Evolutionary conservation across 208 protist species (phyloP), one percentile per base, ranked within the genome.

Genomic region (Leishmania arabica): DNA sequence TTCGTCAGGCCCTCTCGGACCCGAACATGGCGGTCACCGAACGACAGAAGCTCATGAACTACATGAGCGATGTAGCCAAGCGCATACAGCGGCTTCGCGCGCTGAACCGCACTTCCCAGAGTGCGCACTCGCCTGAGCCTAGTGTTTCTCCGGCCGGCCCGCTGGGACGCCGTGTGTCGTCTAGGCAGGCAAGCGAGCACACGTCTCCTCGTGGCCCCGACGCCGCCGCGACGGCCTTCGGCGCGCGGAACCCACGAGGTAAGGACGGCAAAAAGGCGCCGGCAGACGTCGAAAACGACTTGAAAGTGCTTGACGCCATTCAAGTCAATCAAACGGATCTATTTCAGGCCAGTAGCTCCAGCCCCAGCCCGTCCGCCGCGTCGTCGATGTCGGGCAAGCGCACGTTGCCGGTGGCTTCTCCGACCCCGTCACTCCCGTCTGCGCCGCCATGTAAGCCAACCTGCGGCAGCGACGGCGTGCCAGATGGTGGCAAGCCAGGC

Each of bases 41-140:
- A 68, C 82, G 79, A 53, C 74, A 89, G 45, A 74, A 73, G 2
- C 82, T 95, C 17, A 88, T 88, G 80, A 86, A 90, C 58, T 93
- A 92, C 78, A 87, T 93, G 77, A 88, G 89, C 65, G 88, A 93
- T 74, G 89, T 95, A 0, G 90, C 89, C 21, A 89, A 89, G 65
- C 85, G 86, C 24, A 85, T 95, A 53, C 91, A 93, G 77, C 81
- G 82, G 2, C 82, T 94, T 42, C 88, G 88, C 72, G 75, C 79
- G 15, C 9, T 84, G 24, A 84, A 66, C 62, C 56, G 77, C 42
- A 49, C 60, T 3, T 58, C 66, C 0, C 82, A 79, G 74, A 62
- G 53, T 64, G 45, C 40, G 13, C 49, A 21, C 37, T 40, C 49
- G 6, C 53, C 69, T 27, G 81, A 58, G 31, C 42, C 70, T 6